Evolutionary conservation across 2,329 filamentous ascomycete genomes (phyloP), one percentile per base, ranked within the genome.

Genomic region (Elsinoe fawcettii): DNA sequence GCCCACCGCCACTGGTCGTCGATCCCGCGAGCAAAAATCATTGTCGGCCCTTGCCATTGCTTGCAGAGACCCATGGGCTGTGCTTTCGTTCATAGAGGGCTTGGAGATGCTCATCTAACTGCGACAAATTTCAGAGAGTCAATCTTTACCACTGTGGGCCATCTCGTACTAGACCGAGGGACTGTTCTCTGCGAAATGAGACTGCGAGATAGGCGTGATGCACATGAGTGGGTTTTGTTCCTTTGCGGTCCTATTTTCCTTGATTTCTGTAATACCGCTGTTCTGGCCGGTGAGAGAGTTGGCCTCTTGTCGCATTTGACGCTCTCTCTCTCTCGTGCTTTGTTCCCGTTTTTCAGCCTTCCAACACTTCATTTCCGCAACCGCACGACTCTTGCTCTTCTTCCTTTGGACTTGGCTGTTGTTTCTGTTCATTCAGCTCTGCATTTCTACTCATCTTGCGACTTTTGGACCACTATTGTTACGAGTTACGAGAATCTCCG

Each of bases 11-110:
- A 37, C 27, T 34, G 20, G 49, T 34, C 18, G 49, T 39, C 49
- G 49, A 53, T 53, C 49, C 18, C 14, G 14, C 30, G 11, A n/a
- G 9, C n/a, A 34, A 23, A 25, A 37, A 16, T 34, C 18, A 12
- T 18, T 16, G 32, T 30, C 9, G 20, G 49, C 8, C 49, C 30
- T 14, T 37, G 34, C 34, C 6, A 30, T 25, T 51, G 47, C 22
- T 30, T 18, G n/a, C n/a, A 27, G 23, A 18, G 23, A 16, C 16
- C 30, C 27, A 23, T 53, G 49, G 49, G 49, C 49, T 53, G 49
- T 53, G 49, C 49, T 53, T 53, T 53, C 49, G 49, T 53, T 53
- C 49, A 27, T 18, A 36, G 32, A 53, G 32, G 49, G 49, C 49
- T 53, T 23, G n/a, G 9, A 22, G 32, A 25, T 36, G 49, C 49